phyloP scores from a whole-genome alignment of 2,329 filamentous ascomycete genomes.

The Neofusicoccum kwambonambiense region DNA sequence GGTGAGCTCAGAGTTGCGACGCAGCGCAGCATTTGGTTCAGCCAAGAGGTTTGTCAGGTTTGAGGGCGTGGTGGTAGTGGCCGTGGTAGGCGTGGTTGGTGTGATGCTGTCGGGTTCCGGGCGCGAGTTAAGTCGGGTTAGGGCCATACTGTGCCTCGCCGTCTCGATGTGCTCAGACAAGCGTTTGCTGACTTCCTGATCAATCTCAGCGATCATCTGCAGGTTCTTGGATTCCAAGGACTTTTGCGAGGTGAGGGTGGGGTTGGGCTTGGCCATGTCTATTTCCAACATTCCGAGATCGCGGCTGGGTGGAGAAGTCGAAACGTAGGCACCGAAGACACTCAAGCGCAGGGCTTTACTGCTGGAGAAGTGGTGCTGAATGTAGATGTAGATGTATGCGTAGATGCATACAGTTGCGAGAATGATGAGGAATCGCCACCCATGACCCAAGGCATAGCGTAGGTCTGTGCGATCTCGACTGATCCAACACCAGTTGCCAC shows the following conservation, averaged over 20 bases:
- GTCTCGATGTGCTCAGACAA: not conserved
- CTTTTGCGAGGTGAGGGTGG: not conserved
- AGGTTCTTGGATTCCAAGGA: not conserved
- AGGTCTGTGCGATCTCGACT: slow-evolving; percentile 35
- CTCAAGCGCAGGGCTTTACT: not conserved
- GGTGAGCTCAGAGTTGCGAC: not conserved
- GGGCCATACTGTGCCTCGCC: not conserved
- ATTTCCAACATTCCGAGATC: not conserved
- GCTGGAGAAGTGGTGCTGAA: slow-evolving; percentile 21
- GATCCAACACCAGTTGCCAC: slow-evolving; percentile 54
- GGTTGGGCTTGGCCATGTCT: not conserved
- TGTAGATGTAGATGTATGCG: slow-evolving; percentile 42
- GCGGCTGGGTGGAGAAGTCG: not conserved
- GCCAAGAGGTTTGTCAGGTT: not conserved
- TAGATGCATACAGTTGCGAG: slow-evolving; percentile 43
- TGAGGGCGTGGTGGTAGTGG: not conserved
- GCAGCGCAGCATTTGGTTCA: not conserved
- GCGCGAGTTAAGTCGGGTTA: not conserved
- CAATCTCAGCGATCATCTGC: not conserved
- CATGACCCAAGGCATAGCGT: slow-evolving; percentile 48
- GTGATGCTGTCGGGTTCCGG: not conserved
- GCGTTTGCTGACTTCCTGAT: not conserved
- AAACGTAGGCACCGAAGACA: not conserved
- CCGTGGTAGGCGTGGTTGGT: not conserved
- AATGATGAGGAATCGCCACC: slow-evolving; percentile 48